These are phyloP conservation scores for Westerdykella ornata DNA, from an alignment of 2,329 filamentous ascomycete genomes.

Conservation along the genomic window DNA sequence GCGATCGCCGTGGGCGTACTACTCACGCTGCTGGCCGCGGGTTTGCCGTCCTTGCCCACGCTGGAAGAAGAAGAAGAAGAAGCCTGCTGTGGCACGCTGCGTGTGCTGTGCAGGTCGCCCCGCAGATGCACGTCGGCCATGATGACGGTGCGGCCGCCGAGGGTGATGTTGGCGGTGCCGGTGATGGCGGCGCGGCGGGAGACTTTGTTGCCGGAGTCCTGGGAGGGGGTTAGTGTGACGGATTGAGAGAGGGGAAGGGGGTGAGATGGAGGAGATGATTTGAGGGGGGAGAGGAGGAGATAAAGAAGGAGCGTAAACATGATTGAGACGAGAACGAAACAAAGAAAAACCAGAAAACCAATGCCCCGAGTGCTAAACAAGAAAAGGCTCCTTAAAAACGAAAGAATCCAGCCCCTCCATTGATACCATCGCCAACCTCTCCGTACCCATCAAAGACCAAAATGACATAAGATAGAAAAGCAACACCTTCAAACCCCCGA, in stretches of 20 bases:
- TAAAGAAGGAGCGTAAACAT: conserved; percentile 1
- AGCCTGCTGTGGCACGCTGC: conserved; percentile 25
- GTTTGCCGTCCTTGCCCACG: conserved; percentile 24
- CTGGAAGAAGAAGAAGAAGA: too few species aligned
- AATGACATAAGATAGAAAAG: not conserved
- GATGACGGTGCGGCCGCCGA: conserved; percentile 89
- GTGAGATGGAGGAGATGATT: not conserved
- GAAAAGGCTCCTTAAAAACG: too few species aligned
- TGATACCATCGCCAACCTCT: conserved; percentile 79
- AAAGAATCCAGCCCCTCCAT: conserved; percentile 1
- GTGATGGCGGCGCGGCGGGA: conserved; percentile 85
- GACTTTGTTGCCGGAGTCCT: conserved; percentile 99
- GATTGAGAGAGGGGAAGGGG: not conserved
- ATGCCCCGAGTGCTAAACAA: too few species aligned
- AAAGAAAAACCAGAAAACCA: not conserved
- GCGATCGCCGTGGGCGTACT: conserved; percentile 56
- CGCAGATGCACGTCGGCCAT: conserved; percentile 92
- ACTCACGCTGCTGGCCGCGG: not conserved
- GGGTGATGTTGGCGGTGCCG: conserved; percentile 95
- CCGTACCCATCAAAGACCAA: too few species aligned
- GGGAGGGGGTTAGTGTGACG: not conserved
- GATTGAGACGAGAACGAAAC: too few species aligned
- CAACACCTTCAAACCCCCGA: too few species aligned
- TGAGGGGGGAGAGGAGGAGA: not conserved
- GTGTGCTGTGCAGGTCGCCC: conserved; percentile 62